Percentiles rank a stretch among this genome's conserved stretches.
Conservation (phyloP, 345 rosid species). For the Populus alba region DNA sequence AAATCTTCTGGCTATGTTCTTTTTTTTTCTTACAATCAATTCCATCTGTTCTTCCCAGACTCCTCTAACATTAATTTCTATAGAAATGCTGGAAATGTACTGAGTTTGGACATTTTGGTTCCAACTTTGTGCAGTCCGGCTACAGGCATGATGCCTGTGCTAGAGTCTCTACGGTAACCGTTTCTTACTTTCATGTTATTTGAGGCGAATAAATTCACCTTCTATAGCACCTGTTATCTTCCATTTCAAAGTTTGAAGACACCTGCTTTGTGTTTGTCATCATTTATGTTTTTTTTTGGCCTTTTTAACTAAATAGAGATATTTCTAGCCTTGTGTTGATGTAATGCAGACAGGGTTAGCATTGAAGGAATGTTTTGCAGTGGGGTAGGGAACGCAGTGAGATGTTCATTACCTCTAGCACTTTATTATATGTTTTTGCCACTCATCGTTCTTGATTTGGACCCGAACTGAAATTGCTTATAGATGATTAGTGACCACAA, state of each 20-base stretch:
- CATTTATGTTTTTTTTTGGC: neutral
- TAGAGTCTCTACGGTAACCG: conserved; percentile 32
- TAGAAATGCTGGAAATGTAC: neutral
- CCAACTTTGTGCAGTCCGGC: conserved; percentile 39
- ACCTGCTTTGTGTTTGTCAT: neutral
- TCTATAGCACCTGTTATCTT: neutral
- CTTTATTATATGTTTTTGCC: neutral
- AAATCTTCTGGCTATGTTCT: conserved; percentile 7
- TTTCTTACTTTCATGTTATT: too few species aligned
- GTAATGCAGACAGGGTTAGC: conserved; percentile 45
- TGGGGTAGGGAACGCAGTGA: conserved; percentile 46
- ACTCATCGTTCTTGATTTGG: neutral
- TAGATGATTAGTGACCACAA: neutral
- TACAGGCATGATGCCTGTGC: conserved; percentile 55
- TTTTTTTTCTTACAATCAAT: neutral
- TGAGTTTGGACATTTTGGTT: neutral
- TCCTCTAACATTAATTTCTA: neutral
- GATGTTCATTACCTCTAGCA: conserved; percentile 53
- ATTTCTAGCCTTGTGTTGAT: neutral
- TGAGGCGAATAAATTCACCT: too few species aligned
- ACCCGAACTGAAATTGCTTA: neutral
- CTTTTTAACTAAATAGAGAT: neutral
- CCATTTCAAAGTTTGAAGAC: too few species aligned
- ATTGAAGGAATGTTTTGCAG: conserved; percentile 39
- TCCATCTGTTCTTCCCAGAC: neutral